Evolutionary conservation across 106 monocot species (phyloP).

Genomic region (Platanthera zijinensis): DNA sequence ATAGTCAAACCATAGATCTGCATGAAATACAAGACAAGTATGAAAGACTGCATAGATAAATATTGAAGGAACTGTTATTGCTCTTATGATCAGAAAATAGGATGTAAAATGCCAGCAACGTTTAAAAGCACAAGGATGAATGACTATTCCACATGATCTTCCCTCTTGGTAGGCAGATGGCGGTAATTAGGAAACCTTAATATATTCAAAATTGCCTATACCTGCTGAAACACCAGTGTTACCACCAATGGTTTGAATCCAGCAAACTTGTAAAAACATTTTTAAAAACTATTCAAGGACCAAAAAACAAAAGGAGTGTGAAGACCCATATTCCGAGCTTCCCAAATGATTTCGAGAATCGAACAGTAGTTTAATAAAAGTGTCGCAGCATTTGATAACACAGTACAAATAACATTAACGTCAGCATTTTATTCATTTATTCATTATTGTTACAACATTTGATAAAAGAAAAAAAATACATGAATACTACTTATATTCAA

Average conservation of each 20-base stretch:
- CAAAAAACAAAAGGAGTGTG: background rate
- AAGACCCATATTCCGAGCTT: no score
- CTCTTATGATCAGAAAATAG: background rate
- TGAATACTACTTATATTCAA: no score
- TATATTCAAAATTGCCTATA: background rate
- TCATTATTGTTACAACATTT: no score
- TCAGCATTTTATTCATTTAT: no score
- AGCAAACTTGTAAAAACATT: background rate
- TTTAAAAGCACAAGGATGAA: background rate
- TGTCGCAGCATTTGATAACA: no score
- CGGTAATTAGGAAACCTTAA: background rate
- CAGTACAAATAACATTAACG: no score
- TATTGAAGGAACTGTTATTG: background rate
- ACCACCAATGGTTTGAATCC: background rate
- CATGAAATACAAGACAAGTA: background rate
- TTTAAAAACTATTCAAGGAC: background rate
- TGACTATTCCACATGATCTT: background rate
- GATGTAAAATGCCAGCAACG: background rate
- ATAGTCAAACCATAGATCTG: background rate
- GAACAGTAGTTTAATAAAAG: no score
- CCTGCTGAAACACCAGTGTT: background rate
- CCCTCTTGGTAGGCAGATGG: background rate
- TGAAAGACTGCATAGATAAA: background rate
- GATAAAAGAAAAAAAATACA: no score
- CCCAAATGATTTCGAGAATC: no score